Base-by-base conservation (phyloP, 2,329 filamentous ascomycete species). In the Penicillium corylophilum region DNA sequence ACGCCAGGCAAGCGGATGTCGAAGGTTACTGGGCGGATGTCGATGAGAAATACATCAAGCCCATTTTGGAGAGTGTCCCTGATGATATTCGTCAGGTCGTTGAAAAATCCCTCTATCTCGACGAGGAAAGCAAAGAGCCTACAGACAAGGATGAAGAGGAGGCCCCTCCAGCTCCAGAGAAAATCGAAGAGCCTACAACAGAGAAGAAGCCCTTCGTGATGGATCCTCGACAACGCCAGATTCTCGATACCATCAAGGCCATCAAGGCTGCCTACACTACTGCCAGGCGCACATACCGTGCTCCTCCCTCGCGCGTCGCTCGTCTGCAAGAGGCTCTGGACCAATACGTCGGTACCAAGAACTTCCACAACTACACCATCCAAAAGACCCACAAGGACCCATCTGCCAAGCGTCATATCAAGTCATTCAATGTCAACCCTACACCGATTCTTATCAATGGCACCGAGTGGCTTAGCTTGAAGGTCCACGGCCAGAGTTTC, bases 311-410 rank as follows among this genome's bases (percentile, higher is more conserved):
- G 18, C 90, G 94, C 8, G 79, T 94, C 43, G 75, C 82, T 24
- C 85, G 87, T 54, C 83, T 99, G 2, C 90, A 95, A 70, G 80
- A 83, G 29, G 85, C 86, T 0, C 81, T 99, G 9, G 74, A 84
- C 63, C 78, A 81, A 59, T 99, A 94, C 73, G 74, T 87, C 9
- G 94, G 94, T 57, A 96, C 92, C 4, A 82, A 81, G 64, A 96
- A 95, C 77, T 99, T 87, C 78, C 92, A 96, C 82, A 99, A 99
- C 79, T 99, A 95, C 78, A 99, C 94, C 2, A 85, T 99, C 51
- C 88, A 94, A 62, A 99, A 97, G 75, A 79, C 82, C 0, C 85
- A 81, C 74, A 82, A 77, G 33, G 94, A 99, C 67, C 83, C 91
- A 0, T 95, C 90, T 0, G 85, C 91, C 12, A 94, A 93, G 73